A percentile compares a stretch with the other conserved stretches of the same genome.
These are phyloP conservation scores for Phytopythium litorale DNA, from an alignment of 352 stramenopile genomes.

Conservation along the genomic window DNA sequence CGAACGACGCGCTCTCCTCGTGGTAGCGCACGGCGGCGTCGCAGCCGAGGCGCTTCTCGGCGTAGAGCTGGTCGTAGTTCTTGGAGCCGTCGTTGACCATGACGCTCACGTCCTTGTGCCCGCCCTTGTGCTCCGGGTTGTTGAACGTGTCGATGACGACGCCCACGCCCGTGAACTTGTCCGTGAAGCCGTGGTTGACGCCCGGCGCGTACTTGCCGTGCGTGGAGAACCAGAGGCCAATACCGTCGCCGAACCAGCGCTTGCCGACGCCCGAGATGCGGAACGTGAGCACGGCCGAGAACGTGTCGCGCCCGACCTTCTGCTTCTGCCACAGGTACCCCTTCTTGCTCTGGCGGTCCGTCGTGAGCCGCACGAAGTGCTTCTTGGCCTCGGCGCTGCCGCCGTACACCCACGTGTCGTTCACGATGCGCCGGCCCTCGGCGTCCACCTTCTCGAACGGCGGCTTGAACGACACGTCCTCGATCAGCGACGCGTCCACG, in stretches of 20 bases:
- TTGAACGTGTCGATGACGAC: conserved; percentile 84
- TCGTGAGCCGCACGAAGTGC: conserved; percentile 86
- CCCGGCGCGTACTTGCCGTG: conserved; percentile 51
- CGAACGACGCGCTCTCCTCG: conserved; percentile 71
- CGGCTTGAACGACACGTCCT: conserved; percentile 72
- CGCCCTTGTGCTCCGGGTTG: conserved; percentile 78
- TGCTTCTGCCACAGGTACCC: conserved; percentile 77
- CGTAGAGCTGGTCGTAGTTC: conserved; percentile 59
- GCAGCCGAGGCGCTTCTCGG: conserved; percentile 62
- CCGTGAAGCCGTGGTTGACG: conserved; percentile 73
- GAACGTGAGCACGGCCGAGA: conserved; percentile 75
- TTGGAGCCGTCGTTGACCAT: conserved; percentile 82
- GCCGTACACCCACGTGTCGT: conserved; percentile 71
- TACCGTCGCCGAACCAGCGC: conserved; percentile 83
- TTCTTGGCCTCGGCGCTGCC: conserved; percentile 78
- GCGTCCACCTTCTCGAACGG: conserved; percentile 66
- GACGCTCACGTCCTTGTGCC: conserved; percentile 82
- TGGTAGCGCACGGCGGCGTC: conserved; percentile 79
- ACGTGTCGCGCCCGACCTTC: conserved; percentile 39
- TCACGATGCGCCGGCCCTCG: conserved; percentile 62
- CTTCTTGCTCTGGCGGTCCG: conserved; percentile 82
- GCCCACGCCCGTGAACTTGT: conserved; percentile 71
- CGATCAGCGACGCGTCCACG: conserved; percentile 32
- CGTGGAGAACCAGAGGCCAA: conserved; percentile 78
- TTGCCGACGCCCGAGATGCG: conserved; percentile 79